These are phyloP conservation scores for Penicillium fimorum DNA, from an alignment of 495 filamentous ascomycete species.

Conservation along the genomic window DNA sequence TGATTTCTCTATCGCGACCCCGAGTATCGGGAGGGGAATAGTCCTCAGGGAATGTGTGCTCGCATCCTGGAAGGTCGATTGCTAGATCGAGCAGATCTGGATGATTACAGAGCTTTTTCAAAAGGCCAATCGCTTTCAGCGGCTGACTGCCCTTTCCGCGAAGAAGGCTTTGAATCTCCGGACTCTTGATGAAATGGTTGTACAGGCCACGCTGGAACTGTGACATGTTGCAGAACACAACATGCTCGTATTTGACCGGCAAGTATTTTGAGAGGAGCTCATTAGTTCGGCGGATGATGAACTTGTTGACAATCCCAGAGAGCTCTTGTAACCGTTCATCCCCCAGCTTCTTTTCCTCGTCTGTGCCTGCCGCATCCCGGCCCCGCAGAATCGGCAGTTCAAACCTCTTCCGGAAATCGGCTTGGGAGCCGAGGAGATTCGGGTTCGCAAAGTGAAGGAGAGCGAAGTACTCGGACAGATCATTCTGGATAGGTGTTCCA, in stretches of 20 bases:
- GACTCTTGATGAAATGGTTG: slow-evolving; percentile 94
- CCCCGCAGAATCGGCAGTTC: slow-evolving; percentile 91
- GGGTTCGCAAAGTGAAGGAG: slow-evolving; percentile 97
- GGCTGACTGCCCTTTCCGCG: slow-evolving; percentile 95
- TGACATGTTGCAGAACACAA: slow-evolving; percentile 97
- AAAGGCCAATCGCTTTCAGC: slow-evolving; percentile 89
- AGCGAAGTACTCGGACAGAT: slow-evolving; percentile 95
- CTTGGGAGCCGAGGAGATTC: slow-evolving; percentile 79
- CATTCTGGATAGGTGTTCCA: slow-evolving; percentile 97
- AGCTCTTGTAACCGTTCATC: slow-evolving; percentile 83
- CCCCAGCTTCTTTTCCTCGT: slow-evolving; percentile 77
- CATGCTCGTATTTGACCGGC: slow-evolving; percentile 98
- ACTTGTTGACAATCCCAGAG: slow-evolving; percentile 87
- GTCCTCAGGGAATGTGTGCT: slow-evolving; percentile 80
- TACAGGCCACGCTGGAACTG: slow-evolving; percentile 92
- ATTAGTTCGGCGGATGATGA: slow-evolving; percentile 98
- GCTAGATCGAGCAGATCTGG: slow-evolving; percentile 87
- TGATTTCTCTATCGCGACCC: slow-evolving; percentile 88
- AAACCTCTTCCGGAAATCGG: slow-evolving; percentile 92
- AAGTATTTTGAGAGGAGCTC: slow-evolving; percentile 98
- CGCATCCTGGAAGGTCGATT: slow-evolving; percentile 82
- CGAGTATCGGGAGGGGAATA: slow-evolving; percentile 83
- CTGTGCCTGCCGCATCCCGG: slow-evolving; percentile 85
- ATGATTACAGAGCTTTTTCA: slow-evolving; percentile 99
- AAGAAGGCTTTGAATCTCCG: slow-evolving; percentile 88